A percentile compares a stretch with the other conserved stretches of the same genome.
These are phyloP conservation scores for Entrophospora sp. DNA, from an alignment of 192 early-diverging fungal species.

Conservation along the genomic window DNA sequence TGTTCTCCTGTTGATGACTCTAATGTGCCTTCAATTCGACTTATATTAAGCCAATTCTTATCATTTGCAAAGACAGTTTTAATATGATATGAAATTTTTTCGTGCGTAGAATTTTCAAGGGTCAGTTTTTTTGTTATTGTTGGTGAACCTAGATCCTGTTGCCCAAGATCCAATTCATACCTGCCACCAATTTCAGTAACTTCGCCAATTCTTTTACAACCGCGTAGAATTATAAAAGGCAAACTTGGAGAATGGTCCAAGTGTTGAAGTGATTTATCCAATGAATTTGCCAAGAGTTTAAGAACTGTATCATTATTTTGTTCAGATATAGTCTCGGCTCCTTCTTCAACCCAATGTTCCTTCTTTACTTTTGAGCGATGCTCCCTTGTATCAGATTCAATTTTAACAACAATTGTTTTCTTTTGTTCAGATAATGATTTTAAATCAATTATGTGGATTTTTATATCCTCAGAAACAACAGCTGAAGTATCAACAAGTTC, in stretches of 20 bases:
- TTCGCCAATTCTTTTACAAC: constrained; percentile 56
- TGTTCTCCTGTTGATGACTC: constrained; percentile 38
- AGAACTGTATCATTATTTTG: not conserved
- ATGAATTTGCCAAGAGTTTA: not conserved
- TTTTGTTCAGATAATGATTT: constrained; percentile 51
- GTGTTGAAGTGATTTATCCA: not conserved
- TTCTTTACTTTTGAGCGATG: constrained; percentile 26
- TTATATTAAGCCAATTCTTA: constrained; percentile 56
- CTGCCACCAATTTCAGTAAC: constrained; percentile 47
- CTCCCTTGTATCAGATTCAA: constrained; percentile 41
- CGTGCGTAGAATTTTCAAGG: constrained; percentile 47
- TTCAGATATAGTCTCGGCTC: constrained; percentile 23
- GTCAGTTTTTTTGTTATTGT: constrained; percentile 54
- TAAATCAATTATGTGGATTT: constrained; percentile 59
- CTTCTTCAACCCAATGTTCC: constrained; percentile 19
- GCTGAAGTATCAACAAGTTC: constrained; percentile 52
- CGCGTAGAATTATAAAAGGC: constrained; percentile 48
- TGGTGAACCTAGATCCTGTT: constrained; percentile 54
- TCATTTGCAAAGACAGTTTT: constrained; percentile 47
- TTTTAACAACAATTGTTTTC: constrained; percentile 52
- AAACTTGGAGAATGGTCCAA: constrained; percentile 22
- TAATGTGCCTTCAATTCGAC: constrained; percentile 61
- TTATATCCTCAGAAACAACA: constrained; percentile 69
- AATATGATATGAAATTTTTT: constrained; percentile 54
- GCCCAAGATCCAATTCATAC: constrained; percentile 72